phyloP scores from a whole-genome alignment of 345 rosid species.

The Ceriops zippeliana region DNA sequence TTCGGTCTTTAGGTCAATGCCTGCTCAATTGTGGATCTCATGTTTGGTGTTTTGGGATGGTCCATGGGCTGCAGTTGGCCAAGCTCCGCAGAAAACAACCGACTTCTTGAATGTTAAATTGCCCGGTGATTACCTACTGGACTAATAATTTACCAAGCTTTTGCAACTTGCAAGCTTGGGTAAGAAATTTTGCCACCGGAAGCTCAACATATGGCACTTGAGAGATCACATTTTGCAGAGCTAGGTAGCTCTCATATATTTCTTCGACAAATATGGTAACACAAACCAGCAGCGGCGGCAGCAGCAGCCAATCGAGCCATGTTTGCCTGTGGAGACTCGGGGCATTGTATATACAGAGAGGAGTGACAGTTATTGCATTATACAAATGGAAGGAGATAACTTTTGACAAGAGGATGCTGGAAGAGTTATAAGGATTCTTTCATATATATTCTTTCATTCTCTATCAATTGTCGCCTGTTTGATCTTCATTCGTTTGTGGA shows the following conservation, averaged over 20 bases:
- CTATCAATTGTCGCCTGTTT: no score
- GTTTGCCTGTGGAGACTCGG: slow-evolving; percentile 35
- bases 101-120: slow-evolving; percentile 58
- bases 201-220: slow-evolving; percentile 14
- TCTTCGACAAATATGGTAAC: slow-evolving; percentile 21
- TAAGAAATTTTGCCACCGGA: slow-evolving; percentile 50
- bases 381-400: slow-evolving; percentile 36
- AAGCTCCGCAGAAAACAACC: slow-evolving; percentile 41
- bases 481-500: no score
- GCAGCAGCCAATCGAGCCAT: slow-evolving; percentile 28
- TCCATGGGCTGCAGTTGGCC: slow-evolving; percentile 97
- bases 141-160: slow-evolving; percentile 26
- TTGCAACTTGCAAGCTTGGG: slow-evolving; percentile 35
- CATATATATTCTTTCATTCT: not conserved
- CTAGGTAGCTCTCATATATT: slow-evolving; percentile 23
- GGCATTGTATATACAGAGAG: slow-evolving; percentile 54
- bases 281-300: slow-evolving; percentile 7
- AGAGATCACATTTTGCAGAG: slow-evolving; percentile 11
- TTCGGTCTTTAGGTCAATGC: slow-evolving; percentile 54
- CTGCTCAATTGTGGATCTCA: slow-evolving; percentile 69
- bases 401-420: slow-evolving; percentile 7
- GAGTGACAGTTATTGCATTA: slow-evolving; percentile 29
- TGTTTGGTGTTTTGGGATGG: slow-evolving; percentile 90
- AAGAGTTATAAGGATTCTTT: slow-evolving; percentile 10
- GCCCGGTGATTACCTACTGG: not conserved